These are phyloP conservation scores for Neopestalotiopsis sp. DNA, from an alignment of 2,329 filamentous ascomycete species.

Conservation along the genomic window DNA sequence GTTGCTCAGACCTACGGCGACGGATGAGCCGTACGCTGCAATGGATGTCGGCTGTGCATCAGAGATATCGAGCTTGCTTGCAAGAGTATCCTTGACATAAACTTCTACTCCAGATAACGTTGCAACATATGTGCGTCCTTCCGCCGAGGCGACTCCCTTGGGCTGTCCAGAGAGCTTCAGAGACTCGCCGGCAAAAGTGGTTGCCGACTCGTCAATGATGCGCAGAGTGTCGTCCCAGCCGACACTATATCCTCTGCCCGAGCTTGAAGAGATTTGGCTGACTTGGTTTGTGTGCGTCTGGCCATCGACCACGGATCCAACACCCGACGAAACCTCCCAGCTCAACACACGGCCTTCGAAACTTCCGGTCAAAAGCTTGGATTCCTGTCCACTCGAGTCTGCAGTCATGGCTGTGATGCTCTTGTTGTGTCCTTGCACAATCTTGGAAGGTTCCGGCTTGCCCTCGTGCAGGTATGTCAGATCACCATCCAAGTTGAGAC, in stretches of 20 bases:
- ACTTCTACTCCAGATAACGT: conserved; percentile 64
- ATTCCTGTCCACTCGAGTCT: conserved; percentile 58
- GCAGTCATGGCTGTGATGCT: conserved; percentile 79
- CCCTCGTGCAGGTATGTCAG: conserved; percentile 86
- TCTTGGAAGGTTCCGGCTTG: conserved; percentile 68
- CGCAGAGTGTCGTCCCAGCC: conserved; percentile 95
- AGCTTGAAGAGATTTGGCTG: conserved; percentile 70
- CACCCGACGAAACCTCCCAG: conserved; percentile 79
- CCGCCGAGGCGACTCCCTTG: conserved; percentile 47
- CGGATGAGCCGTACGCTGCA: conserved; percentile 68
- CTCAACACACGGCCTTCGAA: conserved; percentile 86
- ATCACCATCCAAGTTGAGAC: conserved; percentile 85
- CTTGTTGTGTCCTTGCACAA: conserved; percentile 90
- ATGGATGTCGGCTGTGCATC: conserved; percentile 71
- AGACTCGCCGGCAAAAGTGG: conserved; percentile 74
- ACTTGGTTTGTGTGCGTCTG: conserved; percentile 87
- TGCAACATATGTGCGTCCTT: conserved; percentile 53
- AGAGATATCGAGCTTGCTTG: conserved; percentile 63
- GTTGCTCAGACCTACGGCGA: conserved; percentile 79
- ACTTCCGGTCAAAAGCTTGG: conserved; percentile 85
- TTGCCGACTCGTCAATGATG: conserved; percentile 74
- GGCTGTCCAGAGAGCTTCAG: conserved; percentile 79
- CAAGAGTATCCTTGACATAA: conserved; percentile 62
- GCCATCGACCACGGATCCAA: conserved; percentile 76
- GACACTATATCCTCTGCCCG: conserved; percentile 78